Evolutionary conservation across 306 rosid species (phyloP).

Genomic region (Acacia confusa): DNA sequence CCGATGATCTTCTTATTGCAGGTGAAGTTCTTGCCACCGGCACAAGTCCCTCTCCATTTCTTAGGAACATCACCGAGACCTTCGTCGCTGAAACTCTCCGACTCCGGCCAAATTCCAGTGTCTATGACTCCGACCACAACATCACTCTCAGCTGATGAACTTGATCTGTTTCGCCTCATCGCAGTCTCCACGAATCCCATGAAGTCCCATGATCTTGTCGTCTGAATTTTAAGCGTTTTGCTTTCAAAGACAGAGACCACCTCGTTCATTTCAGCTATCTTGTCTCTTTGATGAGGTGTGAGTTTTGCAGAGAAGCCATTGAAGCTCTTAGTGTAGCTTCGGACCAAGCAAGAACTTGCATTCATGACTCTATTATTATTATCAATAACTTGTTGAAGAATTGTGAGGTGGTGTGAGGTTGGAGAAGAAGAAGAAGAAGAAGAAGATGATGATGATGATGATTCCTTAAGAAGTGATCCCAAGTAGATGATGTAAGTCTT

Average conservation of each 20-base stretch:
- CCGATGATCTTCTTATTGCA: conserved; percentile 45
- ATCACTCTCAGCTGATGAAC: conserved; percentile 1
- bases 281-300: conserved; percentile 5
- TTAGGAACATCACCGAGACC: conserved; percentile 26
- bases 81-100: conserved; percentile 28
- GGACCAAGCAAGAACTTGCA: neutral
- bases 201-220: conserved; percentile 46
- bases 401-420: conserved; percentile 19
- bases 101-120: conserved; percentile 35
- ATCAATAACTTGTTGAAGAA: conserved; percentile 14
- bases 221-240: conserved; percentile 27
- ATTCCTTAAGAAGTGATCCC: conserved; percentile 8
- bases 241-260: conserved; percentile 45
- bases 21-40: conserved; percentile 19
- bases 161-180: neutral
- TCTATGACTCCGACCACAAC: conserved; percentile 31
- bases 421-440: conserved; percentile 11
- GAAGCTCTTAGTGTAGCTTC: conserved; percentile 28
- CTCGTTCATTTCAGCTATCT: conserved; percentile 18
- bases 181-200: neutral
- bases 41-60: conserved; percentile 37
- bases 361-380: neutral
- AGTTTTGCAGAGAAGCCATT: conserved; percentile 33
- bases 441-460: no score
- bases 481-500: conserved; percentile 9